Conservation (phyloP, 2,329 filamentous ascomycete genomes). For the Coniochaeta sp. region DNA sequence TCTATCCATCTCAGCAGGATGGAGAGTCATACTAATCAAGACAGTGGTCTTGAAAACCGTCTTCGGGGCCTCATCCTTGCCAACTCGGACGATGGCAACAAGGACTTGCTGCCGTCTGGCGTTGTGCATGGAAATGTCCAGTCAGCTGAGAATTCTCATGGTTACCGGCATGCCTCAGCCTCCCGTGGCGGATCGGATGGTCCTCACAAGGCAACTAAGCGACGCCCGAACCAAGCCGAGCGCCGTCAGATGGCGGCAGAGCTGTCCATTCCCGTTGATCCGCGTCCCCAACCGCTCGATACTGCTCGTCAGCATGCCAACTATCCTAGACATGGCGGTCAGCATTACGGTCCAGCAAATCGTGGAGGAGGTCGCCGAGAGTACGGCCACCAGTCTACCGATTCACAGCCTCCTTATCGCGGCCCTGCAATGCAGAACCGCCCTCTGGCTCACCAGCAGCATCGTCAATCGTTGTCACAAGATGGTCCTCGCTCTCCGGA, state of each 20-base stretch:
- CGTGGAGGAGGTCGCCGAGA: background rate
- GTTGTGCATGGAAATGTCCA: background rate
- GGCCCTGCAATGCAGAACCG: background rate
- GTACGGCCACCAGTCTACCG: background rate
- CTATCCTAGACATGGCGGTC: slow-evolving; percentile 19
- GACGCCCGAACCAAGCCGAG: slow-evolving; percentile 55
- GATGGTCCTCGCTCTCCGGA: slow-evolving; percentile 13
- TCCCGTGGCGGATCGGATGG: background rate
- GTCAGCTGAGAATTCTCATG: background rate
- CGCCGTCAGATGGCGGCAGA: slow-evolving; percentile 55
- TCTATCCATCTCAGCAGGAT: background rate
- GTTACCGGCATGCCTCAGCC: background rate
- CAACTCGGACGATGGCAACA: slow-evolving; percentile 25
- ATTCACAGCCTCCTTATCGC: background rate
- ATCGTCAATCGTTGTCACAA: background rate
- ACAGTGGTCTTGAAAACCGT: slow-evolving; percentile 44
- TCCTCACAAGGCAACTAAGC: slow-evolving; percentile 26
- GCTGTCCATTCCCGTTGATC: slow-evolving; percentile 47
- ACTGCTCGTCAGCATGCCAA: slow-evolving; percentile 13
- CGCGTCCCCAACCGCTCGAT: slow-evolving; percentile 25
- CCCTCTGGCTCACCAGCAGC: background rate
- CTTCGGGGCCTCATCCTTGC: slow-evolving; percentile 53
- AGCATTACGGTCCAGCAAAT: background rate
- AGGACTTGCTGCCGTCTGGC: background rate
- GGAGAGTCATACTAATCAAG: slow-evolving; percentile 25